phyloP scores from a whole-genome alignment of 2,329 filamentous ascomycete species.

The Fusarium sp. region DNA sequence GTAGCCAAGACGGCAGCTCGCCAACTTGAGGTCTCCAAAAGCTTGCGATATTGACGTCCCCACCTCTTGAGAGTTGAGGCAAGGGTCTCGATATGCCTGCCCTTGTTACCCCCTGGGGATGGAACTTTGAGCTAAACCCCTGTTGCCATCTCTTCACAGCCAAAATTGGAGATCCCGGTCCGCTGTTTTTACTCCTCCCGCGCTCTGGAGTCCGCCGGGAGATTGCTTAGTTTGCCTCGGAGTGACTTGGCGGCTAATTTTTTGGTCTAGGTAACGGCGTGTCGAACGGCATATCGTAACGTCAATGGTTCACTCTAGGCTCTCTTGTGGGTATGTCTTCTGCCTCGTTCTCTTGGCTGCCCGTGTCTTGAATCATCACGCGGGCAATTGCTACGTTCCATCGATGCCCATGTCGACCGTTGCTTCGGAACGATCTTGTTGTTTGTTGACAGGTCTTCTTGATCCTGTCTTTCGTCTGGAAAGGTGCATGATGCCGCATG shows the following conservation, averaged over 20 bases:
- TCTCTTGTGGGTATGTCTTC: constrained; percentile 25
- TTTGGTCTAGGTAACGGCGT: neutral
- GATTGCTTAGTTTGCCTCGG: constrained; percentile 9
- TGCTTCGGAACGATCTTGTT: constrained; percentile 13
- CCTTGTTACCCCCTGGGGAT: constrained; percentile 13
- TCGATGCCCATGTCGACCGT: constrained; percentile 16
- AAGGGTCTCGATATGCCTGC: constrained; percentile 9
- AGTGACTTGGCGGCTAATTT: constrained; percentile 26
- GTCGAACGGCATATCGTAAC: neutral
- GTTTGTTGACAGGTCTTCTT: constrained; percentile 5
- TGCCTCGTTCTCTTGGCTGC: constrained; percentile 21
- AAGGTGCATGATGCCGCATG: neutral
- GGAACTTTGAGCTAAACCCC: constrained; percentile 12
- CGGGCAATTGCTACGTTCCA: constrained; percentile 17
- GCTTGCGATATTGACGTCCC: constrained; percentile 4
- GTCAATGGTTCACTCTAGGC: no score
- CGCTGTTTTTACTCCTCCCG: constrained; percentile 10
- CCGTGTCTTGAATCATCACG: constrained; percentile 10
- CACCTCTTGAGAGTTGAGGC: constrained; percentile 1
- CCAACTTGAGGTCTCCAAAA: constrained; percentile 12
- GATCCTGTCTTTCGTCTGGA: neutral
- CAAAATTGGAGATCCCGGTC: constrained; percentile 15
- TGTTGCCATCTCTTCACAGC: constrained; percentile 6
- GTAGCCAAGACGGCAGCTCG: neutral
- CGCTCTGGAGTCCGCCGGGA: constrained; percentile 6